phyloP scores from a whole-genome alignment of 257 asterid species.

The Linaria vulgaris region DNA sequence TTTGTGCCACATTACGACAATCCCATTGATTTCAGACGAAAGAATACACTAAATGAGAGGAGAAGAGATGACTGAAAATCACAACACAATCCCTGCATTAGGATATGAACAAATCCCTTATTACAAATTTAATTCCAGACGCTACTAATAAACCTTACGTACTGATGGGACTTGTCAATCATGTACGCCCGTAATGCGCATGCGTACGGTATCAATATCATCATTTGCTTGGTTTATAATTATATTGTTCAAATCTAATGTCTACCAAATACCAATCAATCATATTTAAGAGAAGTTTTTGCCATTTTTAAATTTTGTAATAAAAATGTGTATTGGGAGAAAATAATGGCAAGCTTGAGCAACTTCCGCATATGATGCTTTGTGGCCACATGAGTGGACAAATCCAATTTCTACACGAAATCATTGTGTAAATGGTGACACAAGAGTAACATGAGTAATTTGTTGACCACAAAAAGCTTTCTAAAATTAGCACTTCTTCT shows the following conservation, averaged over 20 bases:
- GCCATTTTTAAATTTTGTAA: not conserved
- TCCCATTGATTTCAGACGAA: constrained; percentile 33
- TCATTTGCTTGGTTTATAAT: constrained; percentile 9
- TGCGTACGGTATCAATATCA: constrained; percentile 26
- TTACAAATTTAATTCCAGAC: not conserved
- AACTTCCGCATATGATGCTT: not conserved
- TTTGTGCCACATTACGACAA: constrained; percentile 59
- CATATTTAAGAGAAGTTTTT: not conserved
- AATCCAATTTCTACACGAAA: not conserved
- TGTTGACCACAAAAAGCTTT: too few relatives aligned
- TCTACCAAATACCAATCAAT: not conserved
- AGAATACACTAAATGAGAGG: constrained; percentile 32
- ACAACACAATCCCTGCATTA: constrained; percentile 15
- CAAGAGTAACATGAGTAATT: too few relatives aligned
- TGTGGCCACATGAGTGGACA: not conserved
- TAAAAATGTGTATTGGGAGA: not conserved
- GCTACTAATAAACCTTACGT: not conserved
- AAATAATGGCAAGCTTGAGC: too few relatives aligned
- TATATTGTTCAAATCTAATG: constrained; percentile 1
- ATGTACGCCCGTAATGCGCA: constrained; percentile 19
- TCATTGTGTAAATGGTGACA: not conserved
- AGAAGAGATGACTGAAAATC: constrained; percentile 18
- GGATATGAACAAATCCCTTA: not conserved
- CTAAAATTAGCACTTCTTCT: too few relatives aligned
- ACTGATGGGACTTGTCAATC: constrained; percentile 4